Conservation (phyloP, 2,329 filamentous ascomycete genomes). For the Anisogramma anomala region DNA sequence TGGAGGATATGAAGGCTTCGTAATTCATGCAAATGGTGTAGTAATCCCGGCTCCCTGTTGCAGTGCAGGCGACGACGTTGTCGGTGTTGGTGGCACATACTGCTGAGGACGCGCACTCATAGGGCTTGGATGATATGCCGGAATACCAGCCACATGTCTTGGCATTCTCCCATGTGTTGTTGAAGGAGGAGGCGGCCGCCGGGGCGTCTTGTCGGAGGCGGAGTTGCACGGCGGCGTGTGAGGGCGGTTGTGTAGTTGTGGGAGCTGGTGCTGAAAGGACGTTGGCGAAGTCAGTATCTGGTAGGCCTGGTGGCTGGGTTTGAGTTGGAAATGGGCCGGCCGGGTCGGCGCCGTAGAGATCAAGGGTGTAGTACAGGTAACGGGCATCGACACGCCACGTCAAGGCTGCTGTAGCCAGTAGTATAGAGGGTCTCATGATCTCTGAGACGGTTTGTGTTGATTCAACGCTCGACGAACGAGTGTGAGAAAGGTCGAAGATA, state of each 20-base stretch:
- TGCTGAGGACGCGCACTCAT: constrained; percentile 5
- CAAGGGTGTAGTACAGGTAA: constrained; percentile 5
- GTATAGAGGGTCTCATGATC: constrained; percentile 9
- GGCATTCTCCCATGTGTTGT: constrained; percentile 18
- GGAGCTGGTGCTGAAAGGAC: not conserved
- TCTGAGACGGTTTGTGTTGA: not conserved
- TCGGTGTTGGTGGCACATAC: constrained; percentile 23
- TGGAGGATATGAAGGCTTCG: constrained; percentile 20
- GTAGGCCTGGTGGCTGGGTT: not conserved
- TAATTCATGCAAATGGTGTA: constrained; percentile 27
- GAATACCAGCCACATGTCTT: constrained; percentile 21
- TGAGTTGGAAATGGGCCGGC: constrained; percentile 6
- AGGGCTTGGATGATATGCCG: constrained; percentile 16
- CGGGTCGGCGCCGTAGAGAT: constrained; percentile 7
- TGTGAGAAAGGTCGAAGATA: not conserved
- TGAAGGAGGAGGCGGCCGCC: not conserved
- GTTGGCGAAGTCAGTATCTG: not conserved
- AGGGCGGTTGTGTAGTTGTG: constrained; percentile 8
- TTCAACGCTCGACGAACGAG: no score
- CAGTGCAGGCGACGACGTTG: constrained; percentile 26
- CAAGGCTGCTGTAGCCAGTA: constrained; percentile 2
- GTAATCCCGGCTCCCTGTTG: constrained; percentile 21
- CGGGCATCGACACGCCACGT: constrained; percentile 4
- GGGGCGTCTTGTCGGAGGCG: constrained; percentile 12
- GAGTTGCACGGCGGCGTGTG: constrained; percentile 16